Evolutionary conservation across 2,329 filamentous ascomycete species (phyloP), one percentile per base, ranked within the genome.

Genomic region (Massarina eburnea): DNA sequence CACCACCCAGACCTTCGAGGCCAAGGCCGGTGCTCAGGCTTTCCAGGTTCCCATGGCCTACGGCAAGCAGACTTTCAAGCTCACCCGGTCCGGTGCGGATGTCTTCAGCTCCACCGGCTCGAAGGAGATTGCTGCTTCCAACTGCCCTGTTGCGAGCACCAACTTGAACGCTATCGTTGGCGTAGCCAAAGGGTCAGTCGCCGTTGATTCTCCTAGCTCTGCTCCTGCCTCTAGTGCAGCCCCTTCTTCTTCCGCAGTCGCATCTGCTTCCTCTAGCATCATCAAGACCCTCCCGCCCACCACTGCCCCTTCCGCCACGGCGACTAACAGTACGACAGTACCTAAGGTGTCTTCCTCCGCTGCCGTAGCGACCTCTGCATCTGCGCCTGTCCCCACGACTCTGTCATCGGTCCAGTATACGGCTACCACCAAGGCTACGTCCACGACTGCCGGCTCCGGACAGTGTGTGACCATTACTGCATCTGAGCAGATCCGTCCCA

Each of bases 111-210:
- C 71, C 6, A 76, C 73, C 0, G 77, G 77, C 8, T 59, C 75
- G n/a, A 78, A 76, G 63, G 71, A 80, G 30, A 74, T 82, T 26
- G 9, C 29, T 30, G 15, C n/a, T 29, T 66, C 70, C 1, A 64
- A 64, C 14, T 82, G 80, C 55, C 62, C 73, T 15, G 81, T 76
- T 46, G 77, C 79, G 21, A 68, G 80, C 39, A 80, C 80, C 68
- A 81, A 81, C 64, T 81, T 76, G 67, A 82, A 82, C 46, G 73
- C 77, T 12, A 81, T 78, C 49, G 77, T 80, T 0, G 79, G 79
- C 12, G 76, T 71, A 1, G 64, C 81, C 3, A 77, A 64, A 0
- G 59, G 66, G 8, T 18, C 20, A 40, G 32, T 44, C 5, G 15
- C 35, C 39, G 35, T 12, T 19, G 27, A 32, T 17, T 15, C 43